Evolutionary conservation across 805 yeast species (phyloP).

Genomic region (Monosporozyma unispora): DNA sequence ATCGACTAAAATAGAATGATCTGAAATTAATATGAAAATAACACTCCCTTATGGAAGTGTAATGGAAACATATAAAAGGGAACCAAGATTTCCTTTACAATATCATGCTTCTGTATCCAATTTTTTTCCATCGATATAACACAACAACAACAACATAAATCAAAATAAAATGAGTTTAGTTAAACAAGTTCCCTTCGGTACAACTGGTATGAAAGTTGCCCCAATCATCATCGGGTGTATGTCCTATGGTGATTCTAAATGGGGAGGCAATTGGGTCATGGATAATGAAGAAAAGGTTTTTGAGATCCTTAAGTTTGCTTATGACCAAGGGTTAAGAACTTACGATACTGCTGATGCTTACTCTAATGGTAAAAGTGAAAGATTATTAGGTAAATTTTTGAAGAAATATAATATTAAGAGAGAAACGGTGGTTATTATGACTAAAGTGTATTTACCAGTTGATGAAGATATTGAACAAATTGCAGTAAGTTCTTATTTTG

Average conservation of each 20-base stretch:
- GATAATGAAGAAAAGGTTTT: conserved; percentile 40
- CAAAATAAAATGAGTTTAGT: conserved; percentile 2
- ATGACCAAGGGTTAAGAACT: conserved; percentile 39
- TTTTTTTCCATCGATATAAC: no score
- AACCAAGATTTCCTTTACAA: no score
- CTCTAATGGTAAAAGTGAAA: conserved; percentile 25
- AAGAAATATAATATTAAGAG: conserved; percentile 2
- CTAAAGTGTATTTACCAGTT: conserved; percentile 1
- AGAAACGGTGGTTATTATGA: conserved; percentile 5
- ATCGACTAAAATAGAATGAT: no score
- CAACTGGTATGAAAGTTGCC: conserved; percentile 41
- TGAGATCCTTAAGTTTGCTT: conserved; percentile 36
- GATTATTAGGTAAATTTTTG: conserved; percentile 1
- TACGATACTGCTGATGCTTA: conserved; percentile 42
- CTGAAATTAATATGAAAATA: no score
- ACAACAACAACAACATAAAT: no score
- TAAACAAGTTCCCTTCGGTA: conserved; percentile 29
- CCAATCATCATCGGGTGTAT: conserved; percentile 46
- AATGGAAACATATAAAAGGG: no score
- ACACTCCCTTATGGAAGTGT: no score
- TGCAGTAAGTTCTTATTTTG: background rate
- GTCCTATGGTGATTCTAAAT: conserved; percentile 42
- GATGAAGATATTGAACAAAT: conserved; percentile 4
- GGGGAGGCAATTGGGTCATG: conserved; percentile 38
- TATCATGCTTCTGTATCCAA: no score